Conservation (phyloP, 495 filamentous ascomycete genomes). For the Penicillium alfredii region DNA sequence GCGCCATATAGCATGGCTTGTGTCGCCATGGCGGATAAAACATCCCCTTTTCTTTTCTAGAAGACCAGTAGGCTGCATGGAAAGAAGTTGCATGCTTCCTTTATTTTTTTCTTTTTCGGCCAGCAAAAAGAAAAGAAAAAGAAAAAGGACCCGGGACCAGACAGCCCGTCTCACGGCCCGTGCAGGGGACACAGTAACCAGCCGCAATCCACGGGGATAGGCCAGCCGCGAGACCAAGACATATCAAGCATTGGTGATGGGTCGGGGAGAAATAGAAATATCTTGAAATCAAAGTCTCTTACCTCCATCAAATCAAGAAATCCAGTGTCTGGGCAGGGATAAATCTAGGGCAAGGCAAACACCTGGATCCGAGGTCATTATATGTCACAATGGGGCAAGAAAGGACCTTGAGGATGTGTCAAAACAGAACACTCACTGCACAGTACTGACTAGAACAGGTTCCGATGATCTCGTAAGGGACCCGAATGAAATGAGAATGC, state of each 20-base stretch:
- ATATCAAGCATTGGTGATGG: constrained; percentile 3
- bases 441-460: too few species aligned
- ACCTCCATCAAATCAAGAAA: constrained; percentile 1
- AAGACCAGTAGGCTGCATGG: constrained; percentile 4
- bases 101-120: constrained; percentile 8
- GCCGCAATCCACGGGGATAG: too few species aligned
- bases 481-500: too few species aligned
- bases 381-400: too few species aligned
- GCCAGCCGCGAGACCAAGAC: background rate
- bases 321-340: background rate
- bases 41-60: constrained; percentile 2
- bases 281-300: too few species aligned
- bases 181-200: constrained; percentile 7
- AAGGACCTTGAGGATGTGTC: too few species aligned
- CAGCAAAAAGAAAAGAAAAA: background rate
- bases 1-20: constrained; percentile 1
- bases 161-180: constrained; percentile 17
- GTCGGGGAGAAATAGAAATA: too few species aligned
- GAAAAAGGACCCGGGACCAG: constrained; percentile 10
- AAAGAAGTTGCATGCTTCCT: constrained; percentile 1
- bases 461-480: too few species aligned
- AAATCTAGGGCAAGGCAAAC: too few species aligned
- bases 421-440: too few species aligned
- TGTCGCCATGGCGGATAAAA: background rate
- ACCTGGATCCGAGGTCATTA: too few species aligned